Base-by-base conservation (phyloP, 2,329 filamentous ascomycete genomes). In the Sordariomycetes sp. region DNA sequence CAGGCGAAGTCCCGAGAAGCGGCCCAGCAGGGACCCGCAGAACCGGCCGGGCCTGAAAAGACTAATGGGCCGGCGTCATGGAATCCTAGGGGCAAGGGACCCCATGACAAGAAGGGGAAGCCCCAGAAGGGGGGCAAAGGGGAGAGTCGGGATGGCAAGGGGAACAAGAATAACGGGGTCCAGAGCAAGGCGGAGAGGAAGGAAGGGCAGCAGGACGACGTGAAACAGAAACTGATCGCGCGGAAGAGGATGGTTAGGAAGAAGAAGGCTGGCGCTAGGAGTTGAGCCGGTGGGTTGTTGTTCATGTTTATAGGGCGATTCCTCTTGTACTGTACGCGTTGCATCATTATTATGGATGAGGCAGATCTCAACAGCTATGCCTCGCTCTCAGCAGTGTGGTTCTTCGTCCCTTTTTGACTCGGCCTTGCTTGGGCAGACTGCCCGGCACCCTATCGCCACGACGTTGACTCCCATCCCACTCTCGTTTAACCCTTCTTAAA, bases 201-300 rank as follows among this genome's bases (percentile, higher is more conserved):
- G 32, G 28, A 76, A 54, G 80, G 85, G n/a, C 56, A 56, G 8
- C 65, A 80, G 77, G 61, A 74, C 76, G 72, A 68, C 2, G 70
- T 81, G 66, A 73, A 81, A 66, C 89, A 90, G 66, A 86, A 85
- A 67, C 89, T 97, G 67, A 95, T 96, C 70, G 86, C 85, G 54
- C 86, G 89, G 71, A 97, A 96, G 77, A 80, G 90, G 62, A 82
- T 88, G 75, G 81, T 87, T 77, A 83, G 90, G 60, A 87, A 87
- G 71, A 88, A 86, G 73, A 84, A 83, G 74, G 72, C 74, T 6
- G 64, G 69, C 18, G 62, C 66, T 12, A 71, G 74, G 54, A 68
- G 67, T 20, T 59, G 24, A 25, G 53, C n/a, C 6, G 46, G 12
- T 28, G 14, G 43, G 25, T n/a, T 6, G 22, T 50, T 24, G 12